A percentile compares a stretch with the other conserved stretches of the same genome.
These are phyloP conservation scores for Rutstroemia sp. DNA, from an alignment of 2,329 filamentous ascomycete genomes.

Conservation along the genomic window DNA sequence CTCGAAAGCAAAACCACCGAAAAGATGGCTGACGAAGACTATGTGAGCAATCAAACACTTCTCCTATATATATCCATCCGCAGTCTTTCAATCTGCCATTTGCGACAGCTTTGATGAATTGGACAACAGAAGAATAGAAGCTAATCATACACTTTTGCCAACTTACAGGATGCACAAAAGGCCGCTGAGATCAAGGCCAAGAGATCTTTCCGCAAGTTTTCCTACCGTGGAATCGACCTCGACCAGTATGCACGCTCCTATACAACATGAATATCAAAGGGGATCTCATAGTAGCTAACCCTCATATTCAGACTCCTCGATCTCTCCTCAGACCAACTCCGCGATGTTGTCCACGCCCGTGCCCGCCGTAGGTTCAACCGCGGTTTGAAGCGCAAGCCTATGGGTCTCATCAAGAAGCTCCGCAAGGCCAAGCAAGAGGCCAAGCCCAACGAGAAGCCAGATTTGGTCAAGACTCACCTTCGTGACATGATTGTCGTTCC, in stretches of 20 bases:
- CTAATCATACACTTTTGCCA: conserved; percentile 29
- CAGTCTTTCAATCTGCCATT: not conserved
- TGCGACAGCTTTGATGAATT: not conserved
- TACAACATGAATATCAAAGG: conserved; percentile 27
- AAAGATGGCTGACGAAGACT: conserved; percentile 74
- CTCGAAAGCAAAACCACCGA: conserved; percentile 33
- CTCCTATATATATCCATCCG: not conserved
- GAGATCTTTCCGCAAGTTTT: conserved; percentile 99
- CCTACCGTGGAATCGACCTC: conserved; percentile 98
- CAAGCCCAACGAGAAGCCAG: conserved; percentile 99
- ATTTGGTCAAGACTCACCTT: conserved; percentile 98
- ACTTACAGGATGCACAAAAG: conserved; percentile 80
- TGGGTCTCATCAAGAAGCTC: conserved; percentile 99
- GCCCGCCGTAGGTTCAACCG: conserved; percentile 99
- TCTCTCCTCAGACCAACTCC: conserved; percentile 96
- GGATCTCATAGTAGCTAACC: conserved; percentile 28
- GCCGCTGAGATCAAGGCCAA: conserved; percentile 99
- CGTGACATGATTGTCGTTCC: conserved; percentile 99
- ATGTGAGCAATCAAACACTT: conserved; percentile 44
- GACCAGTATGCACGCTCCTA: conserved; percentile 70
- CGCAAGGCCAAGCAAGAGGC: conserved; percentile 99
- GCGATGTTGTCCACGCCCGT: conserved; percentile 98
- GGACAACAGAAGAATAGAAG: conserved; percentile 1
- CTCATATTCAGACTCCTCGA: conserved; percentile 75
- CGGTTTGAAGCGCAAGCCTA: conserved; percentile 98